Evolutionary conservation across 1,139 yeast species (phyloP).

Genomic region (Suhomyces panamericanus): DNA sequence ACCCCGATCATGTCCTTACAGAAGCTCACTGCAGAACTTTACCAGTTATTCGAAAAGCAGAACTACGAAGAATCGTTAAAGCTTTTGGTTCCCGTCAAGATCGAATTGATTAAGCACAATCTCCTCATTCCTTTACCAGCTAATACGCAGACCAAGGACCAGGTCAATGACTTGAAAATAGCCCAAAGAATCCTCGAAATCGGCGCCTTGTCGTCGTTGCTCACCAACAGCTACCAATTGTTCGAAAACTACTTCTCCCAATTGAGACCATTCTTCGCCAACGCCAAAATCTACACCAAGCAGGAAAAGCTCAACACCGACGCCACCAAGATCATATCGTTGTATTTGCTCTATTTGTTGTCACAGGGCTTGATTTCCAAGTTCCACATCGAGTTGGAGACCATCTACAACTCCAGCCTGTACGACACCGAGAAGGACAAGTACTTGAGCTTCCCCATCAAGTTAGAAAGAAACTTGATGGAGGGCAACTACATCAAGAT

Average conservation of each 20-base stretch:
- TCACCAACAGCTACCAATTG: constrained; percentile 57
- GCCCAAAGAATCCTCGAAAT: constrained; percentile 83
- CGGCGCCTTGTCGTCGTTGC: constrained; percentile 78
- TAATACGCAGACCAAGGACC: constrained; percentile 40
- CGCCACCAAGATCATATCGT: constrained; percentile 73
- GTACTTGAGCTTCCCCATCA: constrained; percentile 77
- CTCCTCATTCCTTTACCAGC: constrained; percentile 67
- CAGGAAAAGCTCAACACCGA: constrained; percentile 49
- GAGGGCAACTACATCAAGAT: constrained; percentile 96
- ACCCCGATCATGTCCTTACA: constrained; percentile 41
- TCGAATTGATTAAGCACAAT: constrained; percentile 75
- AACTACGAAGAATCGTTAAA: constrained; percentile 62
- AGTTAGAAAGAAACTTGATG: constrained; percentile 90
- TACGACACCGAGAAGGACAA: constrained; percentile 50
- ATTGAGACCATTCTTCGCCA: constrained; percentile 70
- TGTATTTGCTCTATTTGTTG: constrained; percentile 72
- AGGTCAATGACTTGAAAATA: constrained; percentile 67
- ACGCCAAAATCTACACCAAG: constrained; percentile 50
- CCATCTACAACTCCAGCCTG: constrained; percentile 52
- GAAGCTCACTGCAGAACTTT: constrained; percentile 64
- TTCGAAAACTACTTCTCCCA: constrained; percentile 76
- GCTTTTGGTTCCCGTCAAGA: constrained; percentile 69
- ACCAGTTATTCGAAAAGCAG: constrained; percentile 58
- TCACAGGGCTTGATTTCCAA: constrained; percentile 82
- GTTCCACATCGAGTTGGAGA: constrained; percentile 88